Base-by-base conservation (phyloP, 495 filamentous ascomycete species). In the Lentithecium fluviatile region DNA sequence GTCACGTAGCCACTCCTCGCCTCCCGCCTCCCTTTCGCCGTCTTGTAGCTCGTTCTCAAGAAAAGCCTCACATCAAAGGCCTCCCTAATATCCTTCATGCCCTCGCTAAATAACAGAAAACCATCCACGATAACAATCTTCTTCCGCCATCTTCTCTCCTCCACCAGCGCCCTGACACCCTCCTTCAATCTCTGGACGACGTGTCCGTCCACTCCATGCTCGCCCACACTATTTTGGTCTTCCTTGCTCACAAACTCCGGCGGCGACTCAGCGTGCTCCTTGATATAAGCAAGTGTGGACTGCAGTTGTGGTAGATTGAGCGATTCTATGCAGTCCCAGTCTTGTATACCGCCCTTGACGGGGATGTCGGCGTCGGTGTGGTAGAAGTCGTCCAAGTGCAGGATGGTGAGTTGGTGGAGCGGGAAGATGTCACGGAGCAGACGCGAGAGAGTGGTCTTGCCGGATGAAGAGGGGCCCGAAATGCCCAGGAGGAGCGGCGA, bases 381-480 rank as follows among this genome's bases (percentile, higher is more conserved):
- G 72, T 91, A 97, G 71, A 96, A 97, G 72, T 97, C 93, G 75
- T 97, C 93, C 71, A 94, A 83, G 70, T 96, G 91, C 40, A 97
- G 79, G 61, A 96, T 87, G 64, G 90, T 91, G 2, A 43, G 15
- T 15, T 43, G 40, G 40, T 84, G 83, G 50, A 78, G 73, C 12
- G 69, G 55, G n/a, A 70, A 57, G 55, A 75, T 71, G 56, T 74
- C 71, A 20, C 71, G 71, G 5, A 77, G 66, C 3, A 75, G 68
- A 13, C 75, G 69, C n/a, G 75, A 65, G n/a, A 77, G 62, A 11
- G 75, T 77, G 0, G 75, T 77, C 56, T 77, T 77, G 11, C 75
- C 75, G 7, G 68, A 71, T 15, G 68, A 76, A 11, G 74, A 75
- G 25, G 68, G 67, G 38, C 75, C 75, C 8, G 83, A 80, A 61